Base-by-base conservation (phyloP, 2,329 filamentous ascomycete genomes). In the Calonectria pseudoturangicola region DNA sequence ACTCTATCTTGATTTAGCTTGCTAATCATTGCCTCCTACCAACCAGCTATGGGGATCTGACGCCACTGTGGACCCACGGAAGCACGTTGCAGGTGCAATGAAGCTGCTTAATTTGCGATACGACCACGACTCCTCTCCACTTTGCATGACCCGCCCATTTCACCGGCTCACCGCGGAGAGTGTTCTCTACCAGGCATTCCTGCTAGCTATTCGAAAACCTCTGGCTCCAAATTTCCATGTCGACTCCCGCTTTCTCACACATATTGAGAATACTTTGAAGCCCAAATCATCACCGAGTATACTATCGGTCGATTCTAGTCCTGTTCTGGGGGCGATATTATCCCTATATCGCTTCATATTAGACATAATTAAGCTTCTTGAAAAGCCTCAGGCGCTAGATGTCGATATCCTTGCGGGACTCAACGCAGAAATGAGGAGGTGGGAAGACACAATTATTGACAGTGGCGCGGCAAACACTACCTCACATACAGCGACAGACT, bases 181-280 rank as follows among this genome's bases (percentile, higher is more conserved):
- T n/a, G 56, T 73, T 21, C 68, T 73, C 15, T 72, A 73, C n/a
- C 72, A 73, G 21, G 68, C 72, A 1, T 73, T 73, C 28, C 28
- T 73, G 2, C 45, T 73, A 4, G 43, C 69, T 6, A 68, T 58
- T 1, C 41, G 72, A 5, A 63, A 66, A 8, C 72, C 72, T 1
- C 71, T 73, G 39, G 41, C 72, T 6, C 56, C 72, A 9, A 58
- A 73, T 18, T 73, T 73, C 28, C 30, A 66, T 43, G 28, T 71
- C 33, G 72, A 73, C 43, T 18, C 56, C 7, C 41, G 68, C 12
- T 73, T 73, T 25, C 33, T 73, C 4, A 45, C 36, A 3, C 58
- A 60, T 27, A 56, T 48, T 13, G 56, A 73, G 28, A 62, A 27
- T 12, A 21, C 71, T 1, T 68, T 73, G n/a, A 43, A 58, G 13